Evolutionary conservation across 257 asterid genomes (phyloP).

Genomic region (Datura wrightii): DNA sequence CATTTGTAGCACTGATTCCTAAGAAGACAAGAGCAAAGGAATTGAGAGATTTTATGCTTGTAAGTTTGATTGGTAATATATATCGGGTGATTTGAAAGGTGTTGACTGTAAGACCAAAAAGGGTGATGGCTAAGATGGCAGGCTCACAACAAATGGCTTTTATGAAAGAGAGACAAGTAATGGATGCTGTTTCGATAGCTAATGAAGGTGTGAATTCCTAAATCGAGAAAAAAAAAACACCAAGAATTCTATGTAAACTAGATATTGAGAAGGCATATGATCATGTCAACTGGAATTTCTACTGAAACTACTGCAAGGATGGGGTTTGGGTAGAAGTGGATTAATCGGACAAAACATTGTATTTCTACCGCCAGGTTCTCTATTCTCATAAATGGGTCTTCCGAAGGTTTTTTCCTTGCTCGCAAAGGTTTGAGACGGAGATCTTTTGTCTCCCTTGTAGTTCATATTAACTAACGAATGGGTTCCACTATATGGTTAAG

Average conservation of each 20-base stretch:
- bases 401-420: background rate
- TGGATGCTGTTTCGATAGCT: background rate
- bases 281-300: background rate
- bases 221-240: background rate
- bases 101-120: background rate
- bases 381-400: background rate
- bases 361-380: constrained; percentile 6
- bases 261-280: background rate
- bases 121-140: background rate
- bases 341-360: background rate
- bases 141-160: background rate
- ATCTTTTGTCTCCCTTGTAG: background rate
- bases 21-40: background rate
- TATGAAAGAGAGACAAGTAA: background rate
- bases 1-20: background rate
- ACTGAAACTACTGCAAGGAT: background rate
- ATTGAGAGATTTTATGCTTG: background rate
- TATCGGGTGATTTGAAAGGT: background rate
- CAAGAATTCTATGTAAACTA: background rate
- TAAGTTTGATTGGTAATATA: background rate
- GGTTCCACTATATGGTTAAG: background rate
- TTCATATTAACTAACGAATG: background rate
- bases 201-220: background rate
- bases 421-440: background rate
- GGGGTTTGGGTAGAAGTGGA: background rate